These are phyloP conservation scores for Candida pseudoviswanathii DNA, from an alignment of 1,139 yeast genomes.

Conservation along the genomic window DNA sequence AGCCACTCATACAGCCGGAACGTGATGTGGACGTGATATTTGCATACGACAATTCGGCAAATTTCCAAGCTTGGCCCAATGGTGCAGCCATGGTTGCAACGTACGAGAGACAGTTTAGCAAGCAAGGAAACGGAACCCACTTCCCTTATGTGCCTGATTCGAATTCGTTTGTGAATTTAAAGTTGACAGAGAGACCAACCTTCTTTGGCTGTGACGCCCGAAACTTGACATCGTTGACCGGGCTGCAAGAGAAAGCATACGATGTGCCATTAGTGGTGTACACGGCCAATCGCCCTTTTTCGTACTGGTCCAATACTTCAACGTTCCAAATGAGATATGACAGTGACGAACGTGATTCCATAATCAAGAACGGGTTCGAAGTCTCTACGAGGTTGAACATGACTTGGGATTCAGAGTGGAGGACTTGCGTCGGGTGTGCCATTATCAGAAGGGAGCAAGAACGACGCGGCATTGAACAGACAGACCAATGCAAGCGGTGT, in stretches of 20 bases:
- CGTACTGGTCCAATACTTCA: constrained; percentile 67
- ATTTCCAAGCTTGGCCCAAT: constrained; percentile 74
- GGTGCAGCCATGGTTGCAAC: constrained; percentile 68
- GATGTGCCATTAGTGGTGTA: constrained; percentile 81
- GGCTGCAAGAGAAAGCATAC: constrained; percentile 28
- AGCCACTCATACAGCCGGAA: constrained; percentile 70
- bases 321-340: constrained; percentile 69
- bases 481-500: constrained; percentile 74
- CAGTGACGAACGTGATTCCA: constrained; percentile 54
- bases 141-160: constrained; percentile 44
- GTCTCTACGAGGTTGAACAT: constrained; percentile 70
- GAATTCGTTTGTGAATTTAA: constrained; percentile 28
- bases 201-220: constrained; percentile 46
- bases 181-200: constrained; percentile 33
- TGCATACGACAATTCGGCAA: constrained; percentile 87
- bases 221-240: constrained; percentile 55
- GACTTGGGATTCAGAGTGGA: constrained; percentile 73
- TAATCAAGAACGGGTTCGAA: constrained; percentile 82
- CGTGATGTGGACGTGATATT: constrained; percentile 75
- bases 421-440: constrained; percentile 86
- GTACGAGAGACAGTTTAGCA: constrained; percentile 49
- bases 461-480: constrained; percentile 60
- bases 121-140: constrained; percentile 43
- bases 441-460: constrained; percentile 81
- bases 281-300: constrained; percentile 74